Percentiles rank a stretch among this genome's conserved stretches.
Conservation (phyloP, 352 stramenopile species). For the Phytophthora pisi region DNA sequence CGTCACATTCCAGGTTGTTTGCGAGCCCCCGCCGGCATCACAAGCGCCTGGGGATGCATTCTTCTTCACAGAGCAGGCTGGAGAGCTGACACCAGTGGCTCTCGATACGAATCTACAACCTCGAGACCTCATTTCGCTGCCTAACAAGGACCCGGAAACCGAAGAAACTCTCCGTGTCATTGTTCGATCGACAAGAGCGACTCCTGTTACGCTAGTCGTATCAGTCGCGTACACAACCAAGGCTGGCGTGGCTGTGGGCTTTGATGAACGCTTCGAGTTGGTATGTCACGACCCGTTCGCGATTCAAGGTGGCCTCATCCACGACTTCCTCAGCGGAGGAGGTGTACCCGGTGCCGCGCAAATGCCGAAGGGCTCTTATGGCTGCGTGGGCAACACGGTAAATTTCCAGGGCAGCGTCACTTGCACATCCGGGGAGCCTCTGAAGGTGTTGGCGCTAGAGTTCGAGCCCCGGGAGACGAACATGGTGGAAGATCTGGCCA, state of each 20-base stretch:
- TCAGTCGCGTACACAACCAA: slow-evolving; percentile 75
- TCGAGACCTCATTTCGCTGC: slow-evolving; percentile 44
- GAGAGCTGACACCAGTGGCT: slow-evolving; percentile 46
- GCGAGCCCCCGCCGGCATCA: slow-evolving; percentile 59
- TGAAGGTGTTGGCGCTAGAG: slow-evolving; percentile 59
- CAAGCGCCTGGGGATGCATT: slow-evolving; percentile 48
- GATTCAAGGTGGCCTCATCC: slow-evolving; percentile 58
- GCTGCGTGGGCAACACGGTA: slow-evolving; percentile 69
- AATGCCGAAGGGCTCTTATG: slow-evolving; percentile 52
- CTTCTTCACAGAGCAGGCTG: slow-evolving; percentile 58
- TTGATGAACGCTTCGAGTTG: slow-evolving; percentile 74
- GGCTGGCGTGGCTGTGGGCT: slow-evolving; percentile 59
- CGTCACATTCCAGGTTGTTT: slow-evolving; percentile 55
- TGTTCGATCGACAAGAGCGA: slow-evolving; percentile 57
- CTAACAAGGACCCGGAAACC: slow-evolving; percentile 46
- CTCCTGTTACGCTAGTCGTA: slow-evolving; percentile 46
- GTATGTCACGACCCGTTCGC: slow-evolving; percentile 66
- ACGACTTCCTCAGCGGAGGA: slow-evolving; percentile 67
- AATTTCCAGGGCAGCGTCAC: slow-evolving; percentile 61
- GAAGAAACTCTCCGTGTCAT: slow-evolving; percentile 59
- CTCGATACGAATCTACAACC: slow-evolving; percentile 61
- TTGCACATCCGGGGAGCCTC: slow-evolving; percentile 55
- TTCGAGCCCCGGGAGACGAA: slow-evolving; percentile 54
- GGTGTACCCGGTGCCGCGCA: slow-evolving; percentile 30
- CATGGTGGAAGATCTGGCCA: slow-evolving; percentile 35